Base-by-base conservation (phyloP, 441 rosid genomes). In the Manihot esculenta region DNA sequence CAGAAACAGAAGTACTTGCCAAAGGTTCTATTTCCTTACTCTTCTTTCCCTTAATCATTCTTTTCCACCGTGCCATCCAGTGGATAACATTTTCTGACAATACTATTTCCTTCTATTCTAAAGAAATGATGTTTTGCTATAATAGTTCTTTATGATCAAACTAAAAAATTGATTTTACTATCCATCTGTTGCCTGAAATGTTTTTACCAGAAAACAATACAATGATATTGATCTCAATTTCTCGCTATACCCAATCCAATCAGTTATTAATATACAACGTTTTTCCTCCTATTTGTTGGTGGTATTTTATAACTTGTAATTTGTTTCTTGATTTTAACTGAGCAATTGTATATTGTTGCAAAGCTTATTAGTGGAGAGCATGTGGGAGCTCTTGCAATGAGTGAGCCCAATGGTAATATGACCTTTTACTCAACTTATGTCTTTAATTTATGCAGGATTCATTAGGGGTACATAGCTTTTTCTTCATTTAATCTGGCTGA, bases 321-420 rank as follows among this genome's bases (percentile, higher is more conserved):
- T 17, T 70, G 10, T 69, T 35, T 24, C 11, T 73, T 57, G 62
- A 5, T 66, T 75, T 74, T 62, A 69, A 67, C 80, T 75, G 62
- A 85, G 53, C 55, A 33, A 33, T 73, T 66, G 14, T 77, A 59
- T 76, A 11, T 71, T 83, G 45, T 73, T 77, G 74, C 81, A 81
- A 83, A 94, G 99, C 99, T 92, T 69, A 90, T 94, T 83, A 90
- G 96, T 38, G 99, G 99, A 75, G 99, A 94, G 84, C 94, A 90
- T 75, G 81, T 90, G 24, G 99, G 99, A 77, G 98, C 98, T 74
- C 97, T 94, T 77, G 96, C 99, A 14, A 94, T 92, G 98, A 94
- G 98, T 76, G 99, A 94, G 77, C 99, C 99, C 65, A 94, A 92
- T 76, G 89, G 98, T 94, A 89, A 78, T 69, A 56, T 45, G 10